Evolutionary conservation across 352 stramenopile genomes (phyloP).

Genomic region (Globisporangium viniferum): DNA sequence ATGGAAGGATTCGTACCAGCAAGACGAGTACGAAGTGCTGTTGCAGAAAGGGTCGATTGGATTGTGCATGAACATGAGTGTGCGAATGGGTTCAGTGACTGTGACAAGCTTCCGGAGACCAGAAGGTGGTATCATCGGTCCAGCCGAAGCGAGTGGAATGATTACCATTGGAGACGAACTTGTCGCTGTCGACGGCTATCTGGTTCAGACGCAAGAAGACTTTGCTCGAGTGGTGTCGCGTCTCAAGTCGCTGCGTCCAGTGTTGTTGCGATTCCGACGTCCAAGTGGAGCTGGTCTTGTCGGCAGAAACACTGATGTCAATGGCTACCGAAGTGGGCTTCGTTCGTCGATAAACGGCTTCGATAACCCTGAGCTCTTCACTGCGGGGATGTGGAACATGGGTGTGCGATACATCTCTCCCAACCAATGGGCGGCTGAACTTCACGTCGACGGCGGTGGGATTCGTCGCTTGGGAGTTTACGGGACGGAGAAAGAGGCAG

Average conservation of each 20-base stretch:
- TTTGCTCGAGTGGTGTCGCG: conserved; percentile 79
- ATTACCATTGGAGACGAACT: conserved; percentile 78
- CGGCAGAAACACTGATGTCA: conserved; percentile 32
- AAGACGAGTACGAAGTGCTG: conserved; percentile 82
- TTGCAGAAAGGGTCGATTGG: conserved; percentile 86
- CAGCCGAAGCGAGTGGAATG: conserved; percentile 77
- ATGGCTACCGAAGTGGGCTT: conserved; percentile 59
- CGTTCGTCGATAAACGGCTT: conserved; percentile 59
- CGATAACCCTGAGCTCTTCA: conserved; percentile 78
- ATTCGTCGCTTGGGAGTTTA: conserved; percentile 79
- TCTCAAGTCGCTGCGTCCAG: conserved; percentile 75
- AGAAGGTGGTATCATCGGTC: conserved; percentile 67
- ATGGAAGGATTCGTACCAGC: conserved; percentile 63
- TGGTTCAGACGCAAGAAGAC: conserved; percentile 74
- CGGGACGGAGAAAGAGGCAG: conserved; percentile 67
- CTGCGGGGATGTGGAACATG: conserved; percentile 80
- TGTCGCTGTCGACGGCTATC: conserved; percentile 76
- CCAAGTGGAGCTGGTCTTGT: conserved; percentile 39
- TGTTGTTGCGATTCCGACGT: conserved; percentile 78
- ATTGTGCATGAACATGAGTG: conserved; percentile 90
- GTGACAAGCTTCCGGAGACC: conserved; percentile 83
- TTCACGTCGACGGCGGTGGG: conserved; percentile 77
- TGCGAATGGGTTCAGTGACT: conserved; percentile 71
- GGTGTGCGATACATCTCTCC: conserved; percentile 74
- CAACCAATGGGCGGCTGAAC: conserved; percentile 76